Base-by-base conservation (phyloP, 495 filamentous ascomycete genomes). In the Daldinia decipiens region DNA sequence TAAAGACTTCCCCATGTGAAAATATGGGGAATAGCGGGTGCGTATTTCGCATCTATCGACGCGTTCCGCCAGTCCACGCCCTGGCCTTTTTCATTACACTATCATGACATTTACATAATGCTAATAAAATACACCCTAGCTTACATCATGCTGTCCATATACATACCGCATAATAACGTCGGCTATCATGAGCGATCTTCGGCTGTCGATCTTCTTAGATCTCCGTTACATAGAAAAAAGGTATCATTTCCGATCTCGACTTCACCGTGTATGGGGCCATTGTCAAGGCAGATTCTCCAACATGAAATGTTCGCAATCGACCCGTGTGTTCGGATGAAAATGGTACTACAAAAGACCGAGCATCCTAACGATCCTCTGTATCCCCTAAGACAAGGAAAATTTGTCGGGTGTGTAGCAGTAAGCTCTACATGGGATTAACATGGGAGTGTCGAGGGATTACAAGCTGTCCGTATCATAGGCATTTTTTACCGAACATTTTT, bases 21-120 rank as follows among this genome's bases (percentile, higher is more conserved):
- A 68, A 65, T 62, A 73, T 73, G 70, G 70, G 38, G 65, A 73
- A 53, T n/a, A 36, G 62, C 64, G 59, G 69, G 17, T 57, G 61
- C 52, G 29, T 58, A 52, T 58, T 38, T 31, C 24, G 27, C 54
- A 34, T 27, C 1, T 29, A 45, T 56, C 54, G 31, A 66, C 61
- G 61, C 45, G 70, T 61, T 40, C 70, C 70, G 65, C 62, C 2
- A 58, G 47, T 55, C 70, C 70, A 58, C 70, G 61, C 61, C 65
- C 29, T 64, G 56, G 27, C 24, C 38, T 62, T 70, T 47, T 61
- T 70, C 51, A 62, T 67, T 67, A 58, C 52, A 55, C 51, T 57
- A 67, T 71, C 68, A 52, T 54, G 63, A 45, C 59, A 47, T 17
- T 62, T 59, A 24, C 21, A 24, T 24, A 67, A 67, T 71, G 68